phyloP scores from a whole-genome alignment of 306 rosid species.

The Trichosanthes truncata region DNA sequence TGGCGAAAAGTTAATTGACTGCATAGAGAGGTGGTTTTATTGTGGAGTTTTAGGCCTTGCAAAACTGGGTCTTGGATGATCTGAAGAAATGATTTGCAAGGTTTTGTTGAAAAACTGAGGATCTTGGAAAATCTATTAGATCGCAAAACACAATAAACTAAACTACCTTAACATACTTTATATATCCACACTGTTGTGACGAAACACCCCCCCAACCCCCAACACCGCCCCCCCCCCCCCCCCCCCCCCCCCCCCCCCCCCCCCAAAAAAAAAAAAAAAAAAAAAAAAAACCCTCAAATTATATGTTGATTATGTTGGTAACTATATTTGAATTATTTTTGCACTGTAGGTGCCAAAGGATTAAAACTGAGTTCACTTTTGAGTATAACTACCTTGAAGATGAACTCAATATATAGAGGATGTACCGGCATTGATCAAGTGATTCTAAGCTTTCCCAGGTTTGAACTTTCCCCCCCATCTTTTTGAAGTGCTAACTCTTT shows the following conservation, averaged over 20 bases:
- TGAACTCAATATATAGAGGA: slow-evolving; percentile 68
- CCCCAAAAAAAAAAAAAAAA: no score
- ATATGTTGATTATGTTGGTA: not conserved
- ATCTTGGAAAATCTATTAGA: not conserved
- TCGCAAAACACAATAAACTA: not conserved
- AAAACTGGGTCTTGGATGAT: not conserved
- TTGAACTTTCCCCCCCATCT: not conserved
- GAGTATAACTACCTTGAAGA: slow-evolving; percentile 95
- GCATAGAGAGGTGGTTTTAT: not conserved
- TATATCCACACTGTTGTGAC: not conserved
- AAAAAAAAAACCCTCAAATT: not conserved
- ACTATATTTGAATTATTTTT: slow-evolving; percentile 2
- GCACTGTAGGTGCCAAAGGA: slow-evolving; percentile 85
- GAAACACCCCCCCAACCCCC: not conserved
- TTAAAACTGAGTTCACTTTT: slow-evolving; percentile 87
- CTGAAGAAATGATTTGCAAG: not conserved
- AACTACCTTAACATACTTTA: not conserved
- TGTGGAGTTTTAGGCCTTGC: not conserved
- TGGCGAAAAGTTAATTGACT: not conserved
- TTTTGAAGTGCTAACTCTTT: not conserved
- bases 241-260: no score
- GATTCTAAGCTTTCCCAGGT: not conserved
- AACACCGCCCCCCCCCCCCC: no score
- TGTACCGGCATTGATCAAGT: slow-evolving; percentile 7
- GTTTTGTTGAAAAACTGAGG: not conserved